Evolutionary conservation across 1,284 basidiomycete genomes (phyloP).

Genomic region (Sparassis latifolia): DNA sequence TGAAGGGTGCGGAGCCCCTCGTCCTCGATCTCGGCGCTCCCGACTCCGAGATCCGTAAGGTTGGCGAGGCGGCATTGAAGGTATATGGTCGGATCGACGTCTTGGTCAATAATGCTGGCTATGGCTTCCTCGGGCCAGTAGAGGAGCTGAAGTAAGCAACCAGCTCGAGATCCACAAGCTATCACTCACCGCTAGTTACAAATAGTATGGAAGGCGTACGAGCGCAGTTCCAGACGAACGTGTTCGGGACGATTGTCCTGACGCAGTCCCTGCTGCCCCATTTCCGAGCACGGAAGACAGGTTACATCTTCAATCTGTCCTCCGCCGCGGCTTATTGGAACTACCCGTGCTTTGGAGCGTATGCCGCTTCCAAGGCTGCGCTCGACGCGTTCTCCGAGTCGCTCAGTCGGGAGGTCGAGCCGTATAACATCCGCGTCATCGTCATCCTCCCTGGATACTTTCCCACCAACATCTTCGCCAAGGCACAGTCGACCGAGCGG

Average conservation of each 20-base stretch:
- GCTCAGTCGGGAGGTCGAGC: slow-evolving; percentile 16
- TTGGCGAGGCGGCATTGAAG: not conserved
- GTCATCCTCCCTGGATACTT: slow-evolving; percentile 24
- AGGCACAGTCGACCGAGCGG: not conserved
- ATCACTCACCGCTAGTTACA: no score
- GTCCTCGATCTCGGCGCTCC: not conserved
- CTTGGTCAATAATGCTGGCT: not conserved
- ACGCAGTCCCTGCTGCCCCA: slow-evolving; percentile 8
- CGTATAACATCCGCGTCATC: slow-evolving; percentile 19
- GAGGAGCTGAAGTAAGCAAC: not conserved
- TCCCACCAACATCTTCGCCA: slow-evolving; percentile 20
- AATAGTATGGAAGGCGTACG: slow-evolving; percentile 6
- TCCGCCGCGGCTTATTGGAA: not conserved
- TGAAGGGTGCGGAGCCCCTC: not conserved
- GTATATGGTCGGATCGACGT: not conserved
- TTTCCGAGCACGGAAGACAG: slow-evolving; percentile 7
- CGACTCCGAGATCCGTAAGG: not conserved
- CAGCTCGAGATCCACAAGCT: no score
- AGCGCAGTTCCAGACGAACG: slow-evolving; percentile 7
- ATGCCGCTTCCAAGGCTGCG: not conserved
- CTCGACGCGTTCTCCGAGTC: not conserved
- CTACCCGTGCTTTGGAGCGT: not conserved
- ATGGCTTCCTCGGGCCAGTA: not conserved
- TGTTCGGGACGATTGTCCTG: slow-evolving; percentile 10
- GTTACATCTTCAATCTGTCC: slow-evolving; percentile 11